Conservation (phyloP, 2,329 filamentous ascomycete species). For the Tolypocladium ophioglossoides region DNA sequence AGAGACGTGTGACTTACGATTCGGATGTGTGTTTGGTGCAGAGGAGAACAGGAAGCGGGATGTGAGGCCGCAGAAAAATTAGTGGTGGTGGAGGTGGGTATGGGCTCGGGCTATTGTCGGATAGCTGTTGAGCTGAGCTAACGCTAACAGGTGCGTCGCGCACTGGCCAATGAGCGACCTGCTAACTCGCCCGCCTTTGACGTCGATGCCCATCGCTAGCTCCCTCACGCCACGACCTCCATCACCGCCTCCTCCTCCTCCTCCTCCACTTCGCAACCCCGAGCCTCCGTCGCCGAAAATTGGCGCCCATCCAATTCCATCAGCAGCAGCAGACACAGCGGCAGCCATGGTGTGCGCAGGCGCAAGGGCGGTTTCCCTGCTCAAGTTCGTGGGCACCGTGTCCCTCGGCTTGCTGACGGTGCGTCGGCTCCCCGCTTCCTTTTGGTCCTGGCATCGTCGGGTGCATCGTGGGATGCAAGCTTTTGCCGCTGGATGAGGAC, state of each 20-base stretch:
- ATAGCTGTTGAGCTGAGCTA: background rate
- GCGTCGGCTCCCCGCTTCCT: conserved; percentile 25
- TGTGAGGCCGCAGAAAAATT: background rate
- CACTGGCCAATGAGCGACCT: background rate
- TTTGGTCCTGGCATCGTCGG: conserved; percentile 1
- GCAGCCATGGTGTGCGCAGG: conserved; percentile 52
- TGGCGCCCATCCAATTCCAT: background rate
- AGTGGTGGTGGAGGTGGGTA: background rate
- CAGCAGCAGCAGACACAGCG: background rate
- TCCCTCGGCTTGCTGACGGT: conserved; percentile 83
- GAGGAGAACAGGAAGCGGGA: background rate
- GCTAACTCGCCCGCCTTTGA: background rate
- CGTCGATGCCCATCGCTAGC: background rate
- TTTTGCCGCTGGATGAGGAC: too few relatives aligned
- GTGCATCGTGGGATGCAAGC: background rate
- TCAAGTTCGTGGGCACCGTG: conserved; percentile 89
- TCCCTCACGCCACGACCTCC: background rate
- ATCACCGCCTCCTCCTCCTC: too few relatives aligned
- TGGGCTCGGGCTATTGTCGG: background rate
- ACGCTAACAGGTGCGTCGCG: background rate
- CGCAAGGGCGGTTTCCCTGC: conserved; percentile 46
- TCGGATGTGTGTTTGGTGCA: background rate
- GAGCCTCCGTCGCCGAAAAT: background rate
- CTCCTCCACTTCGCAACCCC: background rate
- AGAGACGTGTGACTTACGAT: background rate